A percentile compares a stretch with the other conserved stretches of the same genome.
Conservation (phyloP, 257 asterid genomes). For the Coffea eugenioides region DNA sequence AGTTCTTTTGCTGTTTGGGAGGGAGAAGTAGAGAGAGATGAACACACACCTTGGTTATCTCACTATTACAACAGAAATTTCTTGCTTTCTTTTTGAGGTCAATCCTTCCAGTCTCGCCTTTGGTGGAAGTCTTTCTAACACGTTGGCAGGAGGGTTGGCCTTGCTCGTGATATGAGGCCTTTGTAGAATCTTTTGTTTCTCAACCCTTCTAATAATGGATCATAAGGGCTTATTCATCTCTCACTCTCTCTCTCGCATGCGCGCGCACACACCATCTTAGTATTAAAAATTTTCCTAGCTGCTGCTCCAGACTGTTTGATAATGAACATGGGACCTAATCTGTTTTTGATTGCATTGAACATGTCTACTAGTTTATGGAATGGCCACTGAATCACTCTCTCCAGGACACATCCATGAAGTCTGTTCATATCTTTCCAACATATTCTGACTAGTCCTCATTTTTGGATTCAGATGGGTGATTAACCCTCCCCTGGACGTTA, state of each 20-base stretch:
- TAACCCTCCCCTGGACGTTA: slow-evolving; percentile 82
- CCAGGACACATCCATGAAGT: not conserved
- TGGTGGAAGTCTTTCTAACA: not conserved
- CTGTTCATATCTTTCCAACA: not conserved
- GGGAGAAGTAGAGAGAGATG: not conserved
- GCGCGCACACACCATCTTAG: not conserved
- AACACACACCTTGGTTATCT: not conserved
- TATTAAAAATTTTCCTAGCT: not conserved
- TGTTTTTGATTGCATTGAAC: not conserved
- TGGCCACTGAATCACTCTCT: not conserved
- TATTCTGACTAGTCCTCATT: not conserved
- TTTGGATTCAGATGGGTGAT: slow-evolving; percentile 74
- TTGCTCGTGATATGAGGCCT: not conserved
- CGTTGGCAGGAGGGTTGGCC: not conserved
- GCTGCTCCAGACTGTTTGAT: not conserved
- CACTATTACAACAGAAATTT: not conserved
- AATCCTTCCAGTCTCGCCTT: not conserved
- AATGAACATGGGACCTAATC: not conserved
- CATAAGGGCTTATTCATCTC: not conserved
- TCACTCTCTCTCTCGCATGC: not conserved
- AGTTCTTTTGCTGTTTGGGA: not conserved
- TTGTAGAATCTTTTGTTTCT: not conserved
- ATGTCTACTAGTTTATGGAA: not conserved
- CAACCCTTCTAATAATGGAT: not conserved
- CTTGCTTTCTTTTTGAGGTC: not conserved